phyloP scores from a whole-genome alignment of 2,329 filamentous ascomycete genomes.

The Scorias spongiosa region DNA sequence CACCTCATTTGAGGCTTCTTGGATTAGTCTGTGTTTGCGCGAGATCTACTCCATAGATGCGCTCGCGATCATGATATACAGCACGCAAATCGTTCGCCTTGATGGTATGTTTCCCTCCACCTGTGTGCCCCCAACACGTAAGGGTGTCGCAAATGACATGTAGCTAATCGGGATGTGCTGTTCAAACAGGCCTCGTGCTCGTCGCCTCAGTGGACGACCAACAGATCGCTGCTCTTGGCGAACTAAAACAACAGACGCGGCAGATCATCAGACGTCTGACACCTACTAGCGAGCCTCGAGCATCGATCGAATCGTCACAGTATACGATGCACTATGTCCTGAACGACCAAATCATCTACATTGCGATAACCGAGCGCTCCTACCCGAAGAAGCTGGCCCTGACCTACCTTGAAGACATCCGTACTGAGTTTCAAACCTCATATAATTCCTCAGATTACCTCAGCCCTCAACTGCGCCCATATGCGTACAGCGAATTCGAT shows the following conservation, averaged over 20 bases:
- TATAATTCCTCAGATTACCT: constrained; percentile 63
- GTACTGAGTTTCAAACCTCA: constrained; percentile 76
- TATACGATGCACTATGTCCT: constrained; percentile 90
- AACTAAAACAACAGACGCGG: constrained; percentile 84
- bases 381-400: constrained; percentile 98
- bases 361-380: constrained; percentile 82
- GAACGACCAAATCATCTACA: constrained; percentile 67
- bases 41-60: too few species aligned
- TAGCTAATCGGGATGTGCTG: too few species aligned
- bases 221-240: constrained; percentile 60
- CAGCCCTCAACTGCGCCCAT: constrained; percentile 63
- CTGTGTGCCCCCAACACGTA: constrained; percentile 2
- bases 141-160: too few species aligned
- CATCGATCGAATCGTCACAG: constrained; percentile 71
- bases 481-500: constrained; percentile 96
- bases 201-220: constrained; percentile 89
- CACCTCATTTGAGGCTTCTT: too few species aligned
- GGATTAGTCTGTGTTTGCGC: too few species aligned
- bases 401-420: constrained; percentile 88
- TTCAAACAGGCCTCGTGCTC: constrained; percentile 64
- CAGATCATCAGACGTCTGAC: constrained; percentile 78
- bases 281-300: constrained; percentile 78
- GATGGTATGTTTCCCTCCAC: constrained; percentile 47
- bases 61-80: constrained; percentile 18
- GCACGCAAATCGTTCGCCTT: constrained; percentile 85